Evolutionary conservation across 1,139 yeast species (phyloP).

Genomic region (Blastobotrys indianensis): DNA sequence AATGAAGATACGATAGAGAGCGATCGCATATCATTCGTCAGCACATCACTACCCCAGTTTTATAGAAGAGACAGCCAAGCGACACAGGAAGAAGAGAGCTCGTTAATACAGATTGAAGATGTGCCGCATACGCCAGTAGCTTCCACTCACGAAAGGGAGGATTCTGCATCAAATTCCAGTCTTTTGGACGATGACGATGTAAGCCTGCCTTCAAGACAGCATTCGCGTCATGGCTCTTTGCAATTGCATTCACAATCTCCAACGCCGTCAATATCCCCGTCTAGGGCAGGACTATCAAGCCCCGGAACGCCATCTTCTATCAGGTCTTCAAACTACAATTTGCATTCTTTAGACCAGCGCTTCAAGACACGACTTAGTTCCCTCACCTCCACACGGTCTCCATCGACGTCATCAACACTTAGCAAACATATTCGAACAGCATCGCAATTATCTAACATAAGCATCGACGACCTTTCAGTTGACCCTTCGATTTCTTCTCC

Average conservation of each 20-base stretch:
- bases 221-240: slow-evolving; percentile 18
- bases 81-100: background rate
- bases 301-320: slow-evolving; percentile 18
- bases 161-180: background rate
- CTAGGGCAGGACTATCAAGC: slow-evolving; percentile 2
- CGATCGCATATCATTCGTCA: slow-evolving; percentile 6
- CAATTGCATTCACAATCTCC: slow-evolving; percentile 3
- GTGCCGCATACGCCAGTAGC: background rate
- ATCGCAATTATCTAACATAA: slow-evolving; percentile 10
- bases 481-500: slow-evolving; percentile 6
- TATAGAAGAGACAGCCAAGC: slow-evolving; percentile 8
- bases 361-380: slow-evolving; percentile 29
- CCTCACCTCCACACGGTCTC: slow-evolving; percentile 13
- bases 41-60: slow-evolving; percentile 19
- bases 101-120: too few species aligned
- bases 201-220: slow-evolving; percentile 13
- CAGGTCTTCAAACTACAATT: slow-evolving; percentile 9
- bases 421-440: slow-evolving; percentile 8
- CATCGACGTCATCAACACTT: slow-evolving; percentile 4
- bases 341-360: slow-evolving; percentile 26
- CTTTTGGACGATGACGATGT: slow-evolving; percentile 7
- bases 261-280: slow-evolving; percentile 7
- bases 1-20: background rate
- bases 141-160: background rate
- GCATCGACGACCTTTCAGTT: slow-evolving; percentile 15